Evolutionary conservation across 352 stramenopile species (phyloP), one percentile per base, ranked within the genome.

Genomic region (Thraustotheca clavata): DNA sequence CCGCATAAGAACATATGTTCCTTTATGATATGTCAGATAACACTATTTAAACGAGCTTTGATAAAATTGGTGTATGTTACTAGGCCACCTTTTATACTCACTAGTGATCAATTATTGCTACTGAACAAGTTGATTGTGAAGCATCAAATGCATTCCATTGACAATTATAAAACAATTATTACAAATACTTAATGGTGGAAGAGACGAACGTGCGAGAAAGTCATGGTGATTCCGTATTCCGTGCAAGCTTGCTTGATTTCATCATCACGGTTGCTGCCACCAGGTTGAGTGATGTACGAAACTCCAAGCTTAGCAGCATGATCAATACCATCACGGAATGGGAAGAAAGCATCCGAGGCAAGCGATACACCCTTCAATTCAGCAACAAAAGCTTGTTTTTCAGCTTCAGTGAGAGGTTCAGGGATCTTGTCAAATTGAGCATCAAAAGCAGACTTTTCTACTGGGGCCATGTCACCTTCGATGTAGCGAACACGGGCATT

Each of bases 401-500:
- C 96, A 4, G 72, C 80, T 26, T 81, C 69, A 27, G 96, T 98
- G 8, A 99, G 79, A 43, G 93, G 86, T 72, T 96, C 94, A 6
- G 96, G 96, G 38, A 94, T 76, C 24, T 76, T 77, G 16, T 97
- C 89, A 70, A 99, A 99, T 38, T 98, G 81, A 26, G 80, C 83
- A 74, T 98, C 87, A 88, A 98, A 99, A 32, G 89, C 80, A 46
- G 79, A 73, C 20, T 96, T 83, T 80, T 99, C 97, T 61, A 97
- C 94, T 18, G 82, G 80, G 3, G 84, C 88, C 80, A 99, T 98
- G 77, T 99, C 96, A 48, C 97, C 97, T 74, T 99, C 97, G 73
- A 99, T 99, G 83, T 99, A 99, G 31, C 96, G 85, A 65, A 99
- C 97, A 60, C 96, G 90, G 5, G 97, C 97, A 82, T 99, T 99